phyloP scores from a whole-genome alignment of 768 basidiomycete genomes.

The Auriscalpium microsporum region DNA sequence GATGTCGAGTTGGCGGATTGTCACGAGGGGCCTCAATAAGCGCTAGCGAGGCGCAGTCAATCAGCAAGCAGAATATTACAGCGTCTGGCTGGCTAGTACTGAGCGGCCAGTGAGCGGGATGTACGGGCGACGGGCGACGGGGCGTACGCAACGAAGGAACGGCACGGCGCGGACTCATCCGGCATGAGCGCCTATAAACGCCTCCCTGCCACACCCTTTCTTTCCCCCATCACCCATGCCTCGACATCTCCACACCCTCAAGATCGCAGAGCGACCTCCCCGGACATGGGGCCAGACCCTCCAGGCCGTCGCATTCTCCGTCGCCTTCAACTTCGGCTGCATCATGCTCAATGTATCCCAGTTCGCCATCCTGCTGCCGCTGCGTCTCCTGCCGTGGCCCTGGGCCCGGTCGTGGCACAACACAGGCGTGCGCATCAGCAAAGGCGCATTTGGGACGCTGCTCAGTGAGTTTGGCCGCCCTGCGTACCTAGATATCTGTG shows the following conservation, averaged over 20 bases:
- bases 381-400: conserved; percentile 55
- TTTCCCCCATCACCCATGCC: background rate
- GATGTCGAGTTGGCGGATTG: no score
- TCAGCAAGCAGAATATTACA: no score
- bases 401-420: conserved; percentile 52
- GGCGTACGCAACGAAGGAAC: no score
- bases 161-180: no score
- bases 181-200: no score
- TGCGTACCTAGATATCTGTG: background rate
- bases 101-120: no score
- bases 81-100: no score
- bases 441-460: conserved; percentile 72
- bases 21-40: no score
- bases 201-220: no score
- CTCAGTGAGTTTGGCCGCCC: conserved; percentile 40
- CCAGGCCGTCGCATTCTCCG: conserved; percentile 40
- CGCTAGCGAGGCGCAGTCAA: no score
- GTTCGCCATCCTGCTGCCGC: conserved; percentile 58
- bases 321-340: conserved; percentile 56
- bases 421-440: conserved; percentile 68
- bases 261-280: conserved; percentile 45
- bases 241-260: conserved; percentile 30
- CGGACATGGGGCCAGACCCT: conserved; percentile 45
- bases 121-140: no score
- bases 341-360: conserved; percentile 68